Base-by-base conservation (phyloP, 768 basidiomycete genomes). In the Podaxis rugospora region DNA sequence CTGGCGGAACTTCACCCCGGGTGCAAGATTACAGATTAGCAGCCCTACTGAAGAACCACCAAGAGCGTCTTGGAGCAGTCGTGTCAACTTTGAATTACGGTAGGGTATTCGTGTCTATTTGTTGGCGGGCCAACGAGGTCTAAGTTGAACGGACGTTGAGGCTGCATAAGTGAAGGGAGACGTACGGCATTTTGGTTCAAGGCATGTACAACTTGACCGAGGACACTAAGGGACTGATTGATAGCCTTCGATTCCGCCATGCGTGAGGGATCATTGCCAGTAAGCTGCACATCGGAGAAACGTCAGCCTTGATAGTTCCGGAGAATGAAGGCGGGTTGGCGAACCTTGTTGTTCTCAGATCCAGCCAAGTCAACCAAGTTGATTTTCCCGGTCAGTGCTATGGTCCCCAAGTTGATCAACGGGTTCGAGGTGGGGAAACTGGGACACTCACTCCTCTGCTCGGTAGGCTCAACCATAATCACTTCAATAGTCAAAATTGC, bases 191-290 rank as follows among this genome's bases (percentile, higher is more conserved):
- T 84, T 68, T 80, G 80, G 65, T 92, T 95, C 27, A 95, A 75
- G 9, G 92, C 90, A 69, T 92, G 87, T 2, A 95, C 91, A 4
- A 95, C 93, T 72, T 92, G 92, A 1, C 92, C 92, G 2, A 96
- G 82, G 7, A 90, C 89, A 63, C 91, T 90, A 51, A 96, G 73
- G 5, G 90, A 92, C 70, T 90, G 93, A 75, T 96, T 96, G 70
- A 96, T 96, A 16, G 93, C 92, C 2, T 90, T 75, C 3, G 89
- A 90, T 74, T 96, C 94, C 2, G 87, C 85, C 88, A 95, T 93
- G 1, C 94, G 85, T n/a, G 83, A 85, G 1, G 85, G 77, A 69
- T 95, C 90, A 65, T 94, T 95, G 4, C 93, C 93, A 3, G 94
- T 94, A 27, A 90, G 78, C 79, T 87, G 64, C 18, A 58, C 0